phyloP scores from a whole-genome alignment of 371 early-diverging fungal genomes.

The Rhizopus arrhizus region DNA sequence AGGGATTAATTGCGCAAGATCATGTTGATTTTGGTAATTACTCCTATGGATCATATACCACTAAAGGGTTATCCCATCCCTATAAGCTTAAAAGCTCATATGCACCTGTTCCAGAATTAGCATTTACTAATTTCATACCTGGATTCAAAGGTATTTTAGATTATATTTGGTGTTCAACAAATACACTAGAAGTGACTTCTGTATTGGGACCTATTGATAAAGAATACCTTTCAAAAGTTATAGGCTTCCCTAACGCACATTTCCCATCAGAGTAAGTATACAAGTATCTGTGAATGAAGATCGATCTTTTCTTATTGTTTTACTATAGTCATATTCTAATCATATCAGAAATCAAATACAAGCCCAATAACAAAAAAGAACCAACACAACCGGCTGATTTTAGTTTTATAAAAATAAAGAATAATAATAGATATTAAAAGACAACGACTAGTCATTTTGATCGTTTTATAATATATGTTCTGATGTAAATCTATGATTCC shows the following conservation, averaged over 20 bases:
- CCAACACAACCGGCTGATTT: conserved; percentile 24
- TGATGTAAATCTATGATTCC: too few species aligned
- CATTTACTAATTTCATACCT: conserved; percentile 97
- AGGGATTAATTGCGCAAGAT: conserved; percentile 68
- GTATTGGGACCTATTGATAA: conserved; percentile 86
- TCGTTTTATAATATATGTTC: too few species aligned
- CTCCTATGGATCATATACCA: conserved; percentile 86
- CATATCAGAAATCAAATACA: conserved; percentile 59
- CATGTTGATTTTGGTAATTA: conserved; percentile 84
- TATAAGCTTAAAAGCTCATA: conserved; percentile 85
- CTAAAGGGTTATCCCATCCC: conserved; percentile 81
- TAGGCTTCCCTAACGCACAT: conserved; percentile 96
- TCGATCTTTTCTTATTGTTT: conserved; percentile 4
- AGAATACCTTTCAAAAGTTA: conserved; percentile 73
- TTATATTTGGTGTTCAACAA: conserved; percentile 93
- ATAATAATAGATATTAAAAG: conserved; percentile 8
- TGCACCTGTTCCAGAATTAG: conserved; percentile 71
- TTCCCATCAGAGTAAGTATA: conserved; percentile 88
- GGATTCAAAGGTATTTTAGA: conserved; percentile 93
- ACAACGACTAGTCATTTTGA: too few species aligned
- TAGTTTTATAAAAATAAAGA: conserved; percentile 15
- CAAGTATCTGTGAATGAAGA: not conserved
- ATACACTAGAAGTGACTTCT: conserved; percentile 77
- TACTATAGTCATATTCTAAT: conserved; percentile 56
- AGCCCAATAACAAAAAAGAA: conserved; percentile 18